Conservation (phyloP, 2,329 filamentous ascomycete genomes). For the Alternaria arborescens region DNA sequence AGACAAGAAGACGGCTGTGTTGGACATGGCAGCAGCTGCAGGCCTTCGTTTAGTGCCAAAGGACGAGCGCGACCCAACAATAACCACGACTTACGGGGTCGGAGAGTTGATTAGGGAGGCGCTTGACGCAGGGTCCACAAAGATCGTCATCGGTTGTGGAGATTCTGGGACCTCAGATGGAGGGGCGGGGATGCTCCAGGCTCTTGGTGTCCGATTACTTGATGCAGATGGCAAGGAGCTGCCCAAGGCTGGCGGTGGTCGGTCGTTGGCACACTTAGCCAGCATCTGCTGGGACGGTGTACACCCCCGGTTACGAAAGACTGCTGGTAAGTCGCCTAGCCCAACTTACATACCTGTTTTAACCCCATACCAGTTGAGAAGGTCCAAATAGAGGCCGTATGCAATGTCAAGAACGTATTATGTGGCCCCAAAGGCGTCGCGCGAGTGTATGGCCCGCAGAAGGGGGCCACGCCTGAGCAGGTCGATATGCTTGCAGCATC, state of each 20-base stretch:
- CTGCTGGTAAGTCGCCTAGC: conserved; percentile 26
- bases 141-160: conserved; percentile 62
- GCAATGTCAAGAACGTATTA: conserved; percentile 62
- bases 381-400: conserved; percentile 59
- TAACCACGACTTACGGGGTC: conserved; percentile 62
- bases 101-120: conserved; percentile 60
- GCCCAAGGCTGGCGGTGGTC: conserved; percentile 54
- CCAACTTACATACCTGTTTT: neutral
- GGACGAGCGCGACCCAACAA: conserved; percentile 55
- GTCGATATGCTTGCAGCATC: conserved; percentile 55
- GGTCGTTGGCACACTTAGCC: conserved; percentile 50
- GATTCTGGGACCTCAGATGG: conserved; percentile 65
- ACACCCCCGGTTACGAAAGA: conserved; percentile 49
- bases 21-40: conserved; percentile 64
- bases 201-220: conserved; percentile 58
- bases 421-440: conserved; percentile 61
- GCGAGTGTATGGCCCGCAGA: conserved; percentile 62
- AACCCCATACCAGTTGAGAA: conserved; percentile 25
- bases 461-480: conserved; percentile 58
- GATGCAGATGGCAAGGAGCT: conserved; percentile 51
- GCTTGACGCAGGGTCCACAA: conserved; percentile 56
- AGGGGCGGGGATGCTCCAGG: conserved; percentile 64
- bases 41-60: conserved; percentile 61
- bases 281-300: conserved; percentile 53
- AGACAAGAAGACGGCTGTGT: conserved; percentile 54